phyloP scores from a whole-genome alignment of 306 rosid genomes.

The Glycine soja region DNA sequence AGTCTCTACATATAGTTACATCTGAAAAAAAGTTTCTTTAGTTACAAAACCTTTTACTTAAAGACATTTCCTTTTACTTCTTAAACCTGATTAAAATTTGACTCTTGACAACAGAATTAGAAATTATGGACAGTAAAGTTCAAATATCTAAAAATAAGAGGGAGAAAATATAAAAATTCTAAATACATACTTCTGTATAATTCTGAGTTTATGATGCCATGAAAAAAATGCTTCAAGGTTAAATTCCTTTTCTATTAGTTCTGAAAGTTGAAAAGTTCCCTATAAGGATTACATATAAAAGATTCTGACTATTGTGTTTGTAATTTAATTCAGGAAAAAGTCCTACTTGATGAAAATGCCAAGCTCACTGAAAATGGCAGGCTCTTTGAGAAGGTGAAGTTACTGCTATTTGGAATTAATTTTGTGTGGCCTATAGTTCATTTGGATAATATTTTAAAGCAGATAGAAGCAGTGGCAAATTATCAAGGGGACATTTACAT shows the following conservation, averaged over 20 bases:
- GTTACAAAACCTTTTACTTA: no score
- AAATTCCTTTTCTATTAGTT: not conserved
- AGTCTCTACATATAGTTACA: no score
- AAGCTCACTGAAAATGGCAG: constrained; percentile 54
- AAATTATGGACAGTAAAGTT: no score
- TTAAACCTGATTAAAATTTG: no score
- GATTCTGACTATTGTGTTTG: constrained; percentile 12
- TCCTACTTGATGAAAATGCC: constrained; percentile 66
- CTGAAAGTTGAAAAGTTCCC: not conserved
- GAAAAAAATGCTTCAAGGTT: not conserved
- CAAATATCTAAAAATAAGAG: no score
- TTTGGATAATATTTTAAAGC: not conserved
- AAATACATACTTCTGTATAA: not conserved
- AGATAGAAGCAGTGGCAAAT: no score
- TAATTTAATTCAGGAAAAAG: constrained; percentile 61
- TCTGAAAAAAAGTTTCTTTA: no score
- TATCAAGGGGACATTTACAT: no score
- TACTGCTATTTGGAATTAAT: constrained; percentile 15
- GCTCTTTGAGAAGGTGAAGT: constrained; percentile 61
- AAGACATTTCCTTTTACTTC: no score
- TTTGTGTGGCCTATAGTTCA: not conserved
- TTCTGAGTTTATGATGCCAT: not conserved
- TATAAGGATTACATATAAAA: not conserved
- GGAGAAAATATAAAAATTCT: no score
- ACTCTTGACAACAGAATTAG: no score